Conservation (phyloP, 495 filamentous ascomycete genomes). For the Cairneyella variabilis region DNA sequence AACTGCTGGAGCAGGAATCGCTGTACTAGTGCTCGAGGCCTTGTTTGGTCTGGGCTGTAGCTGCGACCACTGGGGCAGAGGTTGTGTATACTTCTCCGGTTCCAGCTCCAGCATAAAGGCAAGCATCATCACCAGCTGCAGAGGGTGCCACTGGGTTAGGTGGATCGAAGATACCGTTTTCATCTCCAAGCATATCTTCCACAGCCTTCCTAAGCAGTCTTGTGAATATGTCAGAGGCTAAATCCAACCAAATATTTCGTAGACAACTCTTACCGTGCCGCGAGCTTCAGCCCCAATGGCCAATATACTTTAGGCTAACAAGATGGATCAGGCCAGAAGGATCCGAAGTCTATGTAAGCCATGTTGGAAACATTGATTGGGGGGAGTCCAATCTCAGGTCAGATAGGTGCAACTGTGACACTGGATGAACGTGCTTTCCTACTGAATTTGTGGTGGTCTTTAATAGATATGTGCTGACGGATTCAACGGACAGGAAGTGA, state of each 20-base stretch:
- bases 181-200: slow-evolving; percentile 2
- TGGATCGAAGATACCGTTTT: slow-evolving; percentile 6
- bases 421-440: neutral
- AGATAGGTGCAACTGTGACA: neutral
- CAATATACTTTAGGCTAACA: neutral
- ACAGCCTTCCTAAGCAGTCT: neutral
- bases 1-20: too few species aligned
- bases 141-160: neutral
- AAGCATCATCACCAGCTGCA: neutral
- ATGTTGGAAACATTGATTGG: neutral
- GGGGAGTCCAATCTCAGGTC: neutral
- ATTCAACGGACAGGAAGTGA: neutral
- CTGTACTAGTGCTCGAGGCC: too few species aligned
- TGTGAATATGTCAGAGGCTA: neutral
- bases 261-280: neutral
- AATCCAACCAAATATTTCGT: neutral
- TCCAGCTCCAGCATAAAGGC: too few species aligned
- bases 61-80: too few species aligned
- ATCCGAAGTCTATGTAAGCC: neutral
- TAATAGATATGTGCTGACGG: slow-evolving; percentile 1
- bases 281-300: neutral
- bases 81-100: too few species aligned
- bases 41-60: too few species aligned
- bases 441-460: neutral
- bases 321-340: neutral